Conservation (phyloP, 257 asterid genomes). For the Solanum bulbocastanum region DNA sequence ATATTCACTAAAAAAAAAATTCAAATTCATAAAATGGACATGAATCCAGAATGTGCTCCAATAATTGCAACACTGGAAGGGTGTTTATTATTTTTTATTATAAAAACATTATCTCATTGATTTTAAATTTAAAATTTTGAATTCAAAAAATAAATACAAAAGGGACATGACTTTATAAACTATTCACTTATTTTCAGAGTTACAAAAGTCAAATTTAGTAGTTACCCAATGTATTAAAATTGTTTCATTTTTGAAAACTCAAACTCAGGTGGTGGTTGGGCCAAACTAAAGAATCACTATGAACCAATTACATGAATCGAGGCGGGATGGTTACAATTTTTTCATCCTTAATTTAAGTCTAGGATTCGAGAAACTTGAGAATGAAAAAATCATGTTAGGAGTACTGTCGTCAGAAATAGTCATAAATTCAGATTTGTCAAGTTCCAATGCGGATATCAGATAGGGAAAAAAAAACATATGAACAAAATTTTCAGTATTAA, state of each 20-base stretch:
- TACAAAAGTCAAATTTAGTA: not conserved
- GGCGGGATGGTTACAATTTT: fast-evolving
- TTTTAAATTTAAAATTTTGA: not conserved
- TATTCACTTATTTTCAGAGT: not conserved
- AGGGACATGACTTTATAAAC: not conserved
- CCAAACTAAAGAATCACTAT: not conserved
- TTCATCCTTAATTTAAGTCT: not conserved
- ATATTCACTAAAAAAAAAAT: not conserved
- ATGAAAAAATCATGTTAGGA: not conserved
- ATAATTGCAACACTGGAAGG: not conserved
- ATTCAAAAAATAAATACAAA: not conserved
- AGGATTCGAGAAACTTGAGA: fast-evolving
- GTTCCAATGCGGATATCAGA: not conserved
- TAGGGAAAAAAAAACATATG: not conserved
- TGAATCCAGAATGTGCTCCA: not conserved
- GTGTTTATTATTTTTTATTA: not conserved
- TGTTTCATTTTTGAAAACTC: not conserved
- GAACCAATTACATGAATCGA: not conserved
- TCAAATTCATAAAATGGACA: not conserved
- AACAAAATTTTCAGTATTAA: not conserved
- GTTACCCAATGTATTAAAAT: not conserved
- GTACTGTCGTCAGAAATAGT: fast-evolving
- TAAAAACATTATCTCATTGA: not conserved
- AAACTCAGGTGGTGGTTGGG: not conserved
- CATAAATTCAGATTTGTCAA: not conserved